These are phyloP conservation scores for Microsporum audouinii DNA, from an alignment of 2,329 filamentous ascomycete genomes.

Conservation along the genomic window DNA sequence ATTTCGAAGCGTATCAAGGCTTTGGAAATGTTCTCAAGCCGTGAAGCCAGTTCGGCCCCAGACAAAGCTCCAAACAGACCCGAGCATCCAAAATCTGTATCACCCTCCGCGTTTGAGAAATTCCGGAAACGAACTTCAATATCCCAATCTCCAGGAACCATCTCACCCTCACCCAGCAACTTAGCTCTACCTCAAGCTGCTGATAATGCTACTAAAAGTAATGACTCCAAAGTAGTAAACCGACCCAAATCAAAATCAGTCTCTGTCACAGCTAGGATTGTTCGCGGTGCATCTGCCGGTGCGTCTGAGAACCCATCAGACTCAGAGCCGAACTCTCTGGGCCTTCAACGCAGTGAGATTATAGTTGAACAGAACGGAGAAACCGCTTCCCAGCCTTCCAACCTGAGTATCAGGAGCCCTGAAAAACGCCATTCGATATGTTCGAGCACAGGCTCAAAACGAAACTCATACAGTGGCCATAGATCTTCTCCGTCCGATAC, in stretches of 20 bases:
- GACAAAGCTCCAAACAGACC: neutral
- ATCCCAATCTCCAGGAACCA: slow-evolving; percentile 21
- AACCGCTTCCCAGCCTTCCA: slow-evolving; percentile 14
- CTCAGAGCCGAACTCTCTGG: slow-evolving; percentile 27
- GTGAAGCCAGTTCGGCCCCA: slow-evolving; percentile 26
- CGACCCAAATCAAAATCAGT: slow-evolving; percentile 52
- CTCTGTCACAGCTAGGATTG: slow-evolving; percentile 77
- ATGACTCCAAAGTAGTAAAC: neutral
- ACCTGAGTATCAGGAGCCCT: slow-evolving; percentile 20
- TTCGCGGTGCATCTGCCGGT: slow-evolving; percentile 47
- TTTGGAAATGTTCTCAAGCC: slow-evolving; percentile 62
- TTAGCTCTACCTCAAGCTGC: neutral
- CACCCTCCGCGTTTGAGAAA: slow-evolving; percentile 49
- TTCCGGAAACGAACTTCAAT: slow-evolving; percentile 34
- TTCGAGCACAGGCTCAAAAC: slow-evolving; percentile 28
- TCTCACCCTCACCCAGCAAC: slow-evolving; percentile 16
- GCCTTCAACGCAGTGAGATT: slow-evolving; percentile 47
- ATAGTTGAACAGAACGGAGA: slow-evolving; percentile 53
- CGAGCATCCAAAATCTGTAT: slow-evolving; percentile 25
- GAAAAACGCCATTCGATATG: slow-evolving; percentile 31
- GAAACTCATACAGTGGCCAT: slow-evolving; percentile 27
- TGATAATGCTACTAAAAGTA: neutral
- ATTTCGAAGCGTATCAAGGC: slow-evolving; percentile 94
- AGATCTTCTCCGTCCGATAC: slow-evolving; percentile 29
- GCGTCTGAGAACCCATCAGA: slow-evolving; percentile 18